Evolutionary conservation across 2,329 filamentous ascomycete genomes (phyloP).

Genomic region (Dactylellina drechsleri): DNA sequence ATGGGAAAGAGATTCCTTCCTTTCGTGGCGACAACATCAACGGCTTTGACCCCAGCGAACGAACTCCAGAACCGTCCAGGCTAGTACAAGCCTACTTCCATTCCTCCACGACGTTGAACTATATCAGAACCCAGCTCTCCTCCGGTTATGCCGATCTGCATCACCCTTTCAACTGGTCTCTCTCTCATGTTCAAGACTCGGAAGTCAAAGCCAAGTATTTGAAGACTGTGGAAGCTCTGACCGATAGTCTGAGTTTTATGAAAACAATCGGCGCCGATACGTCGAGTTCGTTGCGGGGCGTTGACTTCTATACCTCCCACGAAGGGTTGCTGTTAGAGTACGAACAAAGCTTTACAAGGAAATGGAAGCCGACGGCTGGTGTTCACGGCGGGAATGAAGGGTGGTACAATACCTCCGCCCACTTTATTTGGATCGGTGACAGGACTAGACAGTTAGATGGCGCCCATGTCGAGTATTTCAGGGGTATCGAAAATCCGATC

Average conservation of each 20-base stretch:
- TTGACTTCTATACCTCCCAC: constrained; percentile 94
- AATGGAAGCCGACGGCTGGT: constrained; percentile 71
- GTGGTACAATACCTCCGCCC: constrained; percentile 89
- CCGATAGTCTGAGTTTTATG: constrained; percentile 93
- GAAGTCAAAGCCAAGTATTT: constrained; percentile 86
- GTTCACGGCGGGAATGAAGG: constrained; percentile 62
- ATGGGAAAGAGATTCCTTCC: constrained; percentile 83
- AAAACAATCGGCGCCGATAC: constrained; percentile 90
- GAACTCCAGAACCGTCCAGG: constrained; percentile 81
- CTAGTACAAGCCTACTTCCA: constrained; percentile 94
- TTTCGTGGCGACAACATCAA: constrained; percentile 98
- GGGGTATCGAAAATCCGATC: constrained; percentile 93
- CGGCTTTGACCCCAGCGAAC: constrained; percentile 79
- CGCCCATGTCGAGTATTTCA: constrained; percentile 96
- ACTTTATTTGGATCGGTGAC: constrained; percentile 99
- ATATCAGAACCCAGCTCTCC: constrained; percentile 81
- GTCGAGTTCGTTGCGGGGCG: constrained; percentile 83
- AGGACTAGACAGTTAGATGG: constrained; percentile 92
- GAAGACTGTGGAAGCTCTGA: constrained; percentile 83
- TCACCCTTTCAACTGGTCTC: constrained; percentile 90
- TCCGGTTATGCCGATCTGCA: constrained; percentile 94
- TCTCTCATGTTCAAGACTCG: constrained; percentile 88
- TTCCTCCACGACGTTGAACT: constrained; percentile 93
- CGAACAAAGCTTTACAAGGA: constrained; percentile 84
- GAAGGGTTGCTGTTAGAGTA: constrained; percentile 95